Percentiles rank a stretch among this genome's conserved stretches.
phyloP scores from a whole-genome alignment of 2,329 filamentous ascomycete species.

The Ascochyta fabae region DNA sequence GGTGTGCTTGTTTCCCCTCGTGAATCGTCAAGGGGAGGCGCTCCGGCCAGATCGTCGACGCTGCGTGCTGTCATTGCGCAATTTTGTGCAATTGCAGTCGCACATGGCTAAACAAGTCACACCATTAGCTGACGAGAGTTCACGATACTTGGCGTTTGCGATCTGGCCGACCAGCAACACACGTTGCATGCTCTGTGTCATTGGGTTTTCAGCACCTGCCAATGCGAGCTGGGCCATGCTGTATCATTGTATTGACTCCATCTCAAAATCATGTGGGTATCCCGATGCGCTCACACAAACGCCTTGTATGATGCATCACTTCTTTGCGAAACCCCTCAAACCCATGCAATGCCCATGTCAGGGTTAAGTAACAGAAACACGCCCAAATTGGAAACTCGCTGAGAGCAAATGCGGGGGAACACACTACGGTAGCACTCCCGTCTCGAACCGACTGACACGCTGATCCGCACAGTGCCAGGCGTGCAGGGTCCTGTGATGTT shows the following conservation, averaged over 20 bases:
- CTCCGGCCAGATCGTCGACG: constrained; percentile 8
- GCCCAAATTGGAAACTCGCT: constrained; percentile 27
- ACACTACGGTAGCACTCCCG: constrained; percentile 43
- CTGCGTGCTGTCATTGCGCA: constrained; percentile 17
- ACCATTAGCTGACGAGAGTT: constrained; percentile 27
- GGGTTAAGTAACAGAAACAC: constrained; percentile 46
- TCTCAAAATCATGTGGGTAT: constrained; percentile 43
- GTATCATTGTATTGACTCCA: constrained; percentile 25
- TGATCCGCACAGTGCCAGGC: constrained; percentile 25
- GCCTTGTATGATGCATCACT: constrained; percentile 41
- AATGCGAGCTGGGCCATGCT: constrained; percentile 10
- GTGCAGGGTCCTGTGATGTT: constrained; percentile 29
- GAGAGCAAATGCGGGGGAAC: constrained; percentile 46
- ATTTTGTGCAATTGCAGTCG: constrained; percentile 18
- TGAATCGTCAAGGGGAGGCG: constrained; percentile 1
- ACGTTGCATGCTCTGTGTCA: background rate
- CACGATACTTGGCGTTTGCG: constrained; percentile 42
- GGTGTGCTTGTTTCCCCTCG: constrained; percentile 6
- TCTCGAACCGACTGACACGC: constrained; percentile 35
- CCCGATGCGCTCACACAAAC: constrained; percentile 42
- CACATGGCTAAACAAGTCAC: constrained; percentile 28
- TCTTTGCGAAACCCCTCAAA: constrained; percentile 19
- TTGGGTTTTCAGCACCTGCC: constrained; percentile 14
- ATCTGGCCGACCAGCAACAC: constrained; percentile 11
- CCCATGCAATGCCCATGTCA: constrained; percentile 24